Base-by-base conservation (phyloP, 208 protist species). In the Acanthamoeba castellanii region DNA sequence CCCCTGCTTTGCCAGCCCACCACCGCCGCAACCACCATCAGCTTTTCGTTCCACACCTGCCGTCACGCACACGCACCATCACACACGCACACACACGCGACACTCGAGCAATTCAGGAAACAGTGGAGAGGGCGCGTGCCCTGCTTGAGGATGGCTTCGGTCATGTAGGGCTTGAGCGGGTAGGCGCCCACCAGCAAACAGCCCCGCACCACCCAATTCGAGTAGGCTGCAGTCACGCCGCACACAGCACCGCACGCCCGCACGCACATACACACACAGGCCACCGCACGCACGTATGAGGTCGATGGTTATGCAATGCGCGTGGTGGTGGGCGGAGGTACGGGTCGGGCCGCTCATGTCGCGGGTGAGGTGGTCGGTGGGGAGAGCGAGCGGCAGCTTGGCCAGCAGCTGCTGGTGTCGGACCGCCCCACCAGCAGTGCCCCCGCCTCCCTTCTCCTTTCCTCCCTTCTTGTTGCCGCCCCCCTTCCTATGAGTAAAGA, bases 341-440 rank as follows among this genome's bases (percentile, higher is more conserved):
- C 84, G 57, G 47, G 84, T 91, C 18, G 84, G 84, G 16, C 84
- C 84, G 30, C 84, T 30, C 84, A 91, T 91, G 84, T 34, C 42
- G 30, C 32, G 30, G 7, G 84, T 70, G 57, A 91, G 50, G 55
- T 91, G 84, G 84, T 91, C 84, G 22, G 25, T 8, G 30, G 84
- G 84, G 34, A 91, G 84, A 6, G 50, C n/a, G n/a, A 22, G 13
- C 4, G 84, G 84, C 27, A 76, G 68, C 30, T 76, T 76, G 27
- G 30, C 68, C 68, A 32, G 14, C 68, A 72, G 64, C 25, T 70
- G 66, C 66, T 30, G 66, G 27, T 14, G 20, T 20, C 27, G 20
- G 22, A 2, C 27, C 66, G 66, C 66, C 66, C 30, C 66, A 61
- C 16, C 55, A 7, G 55, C 1, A 6, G 59, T 4, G 20, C n/a